These are phyloP conservation scores for Calonectria pseudoreteaudii DNA, from an alignment of 2,329 filamentous ascomycete species.

Conservation along the genomic window DNA sequence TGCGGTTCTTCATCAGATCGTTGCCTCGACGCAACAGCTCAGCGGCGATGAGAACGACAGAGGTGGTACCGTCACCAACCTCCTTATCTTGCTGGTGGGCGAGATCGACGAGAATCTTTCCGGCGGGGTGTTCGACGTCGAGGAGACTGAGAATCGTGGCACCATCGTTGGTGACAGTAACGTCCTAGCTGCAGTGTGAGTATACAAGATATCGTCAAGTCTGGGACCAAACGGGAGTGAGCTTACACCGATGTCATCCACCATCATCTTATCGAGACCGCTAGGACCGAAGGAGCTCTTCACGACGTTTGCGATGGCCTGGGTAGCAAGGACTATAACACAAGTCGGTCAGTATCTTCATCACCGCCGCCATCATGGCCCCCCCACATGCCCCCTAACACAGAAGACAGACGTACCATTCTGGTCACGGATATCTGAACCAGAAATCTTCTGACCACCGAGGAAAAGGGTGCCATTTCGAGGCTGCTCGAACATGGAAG, in stretches of 20 bases:
- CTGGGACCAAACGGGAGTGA: constrained; percentile 26
- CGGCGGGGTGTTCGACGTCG: constrained; percentile 97
- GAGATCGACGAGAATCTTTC: constrained; percentile 97
- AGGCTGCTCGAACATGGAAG: constrained; percentile 95
- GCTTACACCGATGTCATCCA: constrained; percentile 95
- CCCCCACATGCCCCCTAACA: constrained; percentile 43
- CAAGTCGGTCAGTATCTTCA: constrained; percentile 15
- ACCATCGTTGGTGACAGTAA: constrained; percentile 98
- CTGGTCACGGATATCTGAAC: constrained; percentile 95
- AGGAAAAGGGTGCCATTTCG: constrained; percentile 97
- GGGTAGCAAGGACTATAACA: constrained; percentile 83
- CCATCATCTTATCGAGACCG: constrained; percentile 99
- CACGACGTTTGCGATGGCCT: constrained; percentile 98
- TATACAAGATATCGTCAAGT: constrained; percentile 29
- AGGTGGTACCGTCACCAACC: constrained; percentile 97
- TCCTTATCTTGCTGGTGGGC: constrained; percentile 99
- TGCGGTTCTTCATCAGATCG: constrained; percentile 99
- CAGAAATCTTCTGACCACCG: constrained; percentile 96
- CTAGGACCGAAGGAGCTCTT: constrained; percentile 98
- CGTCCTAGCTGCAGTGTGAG: constrained; percentile 71
- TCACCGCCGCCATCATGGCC: constrained; percentile 34
- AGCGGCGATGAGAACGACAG: constrained; percentile 95
- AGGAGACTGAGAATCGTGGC: constrained; percentile 95
- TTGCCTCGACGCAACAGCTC: constrained; percentile 94
- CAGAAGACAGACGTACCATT: constrained; percentile 72